phyloP scores from a whole-genome alignment of 164 flowering plant genomes.

The Macadamia tetraphylla region DNA sequence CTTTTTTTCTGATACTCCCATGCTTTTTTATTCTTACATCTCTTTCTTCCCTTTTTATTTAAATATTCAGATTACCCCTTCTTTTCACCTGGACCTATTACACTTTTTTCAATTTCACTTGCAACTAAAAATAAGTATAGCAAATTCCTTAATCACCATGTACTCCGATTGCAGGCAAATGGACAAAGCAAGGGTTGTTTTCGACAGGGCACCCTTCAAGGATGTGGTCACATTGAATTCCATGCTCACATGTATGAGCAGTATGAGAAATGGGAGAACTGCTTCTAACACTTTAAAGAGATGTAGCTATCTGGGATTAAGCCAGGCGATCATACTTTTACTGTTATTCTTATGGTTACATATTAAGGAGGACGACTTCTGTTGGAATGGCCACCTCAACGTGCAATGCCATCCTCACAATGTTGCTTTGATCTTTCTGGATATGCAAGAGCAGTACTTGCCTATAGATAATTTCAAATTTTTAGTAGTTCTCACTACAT shows the following conservation, averaged over 20 bases:
- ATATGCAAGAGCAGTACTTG: slow-evolving; percentile 18
- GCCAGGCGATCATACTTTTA: slow-evolving; percentile 27
- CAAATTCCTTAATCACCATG: slow-evolving; percentile 32
- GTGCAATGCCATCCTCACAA: slow-evolving; percentile 23
- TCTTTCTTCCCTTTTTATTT: too few species aligned
- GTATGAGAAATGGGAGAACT: slow-evolving; percentile 17
- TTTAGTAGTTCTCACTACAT: slow-evolving; percentile 28
- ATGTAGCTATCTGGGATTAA: slow-evolving; percentile 21
- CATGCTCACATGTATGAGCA: slow-evolving; percentile 27
- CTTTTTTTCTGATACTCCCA: too few species aligned
- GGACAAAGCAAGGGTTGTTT: slow-evolving; percentile 17
- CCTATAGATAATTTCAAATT: slow-evolving; percentile 22
- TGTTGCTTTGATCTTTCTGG: slow-evolving; percentile 22
- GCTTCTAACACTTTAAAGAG: slow-evolving; percentile 19
- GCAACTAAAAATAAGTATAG: slow-evolving; percentile 19
- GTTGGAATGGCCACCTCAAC: slow-evolving; percentile 7
- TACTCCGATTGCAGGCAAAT: slow-evolving; percentile 27
- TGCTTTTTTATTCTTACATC: too few species aligned
- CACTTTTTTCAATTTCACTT: background rate
- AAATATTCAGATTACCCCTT: too few species aligned
- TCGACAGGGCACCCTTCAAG: slow-evolving; percentile 15
- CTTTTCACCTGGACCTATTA: too few species aligned
- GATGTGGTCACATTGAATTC: slow-evolving; percentile 35
- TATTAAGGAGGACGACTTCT: slow-evolving; percentile 14
- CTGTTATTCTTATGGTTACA: slow-evolving; percentile 27